Conservation (phyloP, 2,329 filamentous ascomycete species). For the Hymenoscyphus salicellus region DNA sequence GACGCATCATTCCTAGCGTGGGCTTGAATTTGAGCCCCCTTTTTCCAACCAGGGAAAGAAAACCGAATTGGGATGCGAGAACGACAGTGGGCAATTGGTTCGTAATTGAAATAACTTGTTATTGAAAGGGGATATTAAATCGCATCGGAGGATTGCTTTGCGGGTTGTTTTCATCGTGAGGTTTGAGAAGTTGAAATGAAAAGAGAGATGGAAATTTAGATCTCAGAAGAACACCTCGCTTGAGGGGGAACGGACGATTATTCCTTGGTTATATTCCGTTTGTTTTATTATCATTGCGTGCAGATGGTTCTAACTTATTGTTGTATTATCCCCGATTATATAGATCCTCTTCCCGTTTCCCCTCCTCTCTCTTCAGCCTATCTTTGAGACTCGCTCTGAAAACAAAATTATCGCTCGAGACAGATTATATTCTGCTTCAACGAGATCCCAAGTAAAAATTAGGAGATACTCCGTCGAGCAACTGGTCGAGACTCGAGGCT, state of each 20-base stretch:
- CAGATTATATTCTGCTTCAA: no score
- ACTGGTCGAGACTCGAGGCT: neutral
- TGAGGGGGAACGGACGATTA: neutral
- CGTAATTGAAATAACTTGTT: neutral
- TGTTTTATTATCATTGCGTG: conserved; percentile 9
- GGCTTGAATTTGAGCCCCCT: neutral
- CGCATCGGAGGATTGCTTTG: neutral
- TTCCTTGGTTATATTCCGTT: conserved; percentile 4
- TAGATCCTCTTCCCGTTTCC: neutral
- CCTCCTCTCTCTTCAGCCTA: no score
- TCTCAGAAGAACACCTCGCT: no score
- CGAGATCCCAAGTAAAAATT: neutral
- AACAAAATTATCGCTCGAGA: no score
- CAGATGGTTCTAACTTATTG: conserved; percentile 3
- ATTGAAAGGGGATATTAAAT: neutral
- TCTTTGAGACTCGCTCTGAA: no score
- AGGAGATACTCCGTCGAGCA: neutral
- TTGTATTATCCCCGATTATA: conserved; percentile 2
- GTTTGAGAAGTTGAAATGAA: neutral
- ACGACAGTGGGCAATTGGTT: neutral
- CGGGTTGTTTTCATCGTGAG: neutral
- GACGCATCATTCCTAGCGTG: conserved; percentile 2
- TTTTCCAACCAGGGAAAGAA: neutral
- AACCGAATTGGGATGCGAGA: neutral
- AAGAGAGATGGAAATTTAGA: no score